Evolutionary conservation across 1,284 basidiomycete species (phyloP).

Genomic region (Rhodofomes roseus): DNA sequence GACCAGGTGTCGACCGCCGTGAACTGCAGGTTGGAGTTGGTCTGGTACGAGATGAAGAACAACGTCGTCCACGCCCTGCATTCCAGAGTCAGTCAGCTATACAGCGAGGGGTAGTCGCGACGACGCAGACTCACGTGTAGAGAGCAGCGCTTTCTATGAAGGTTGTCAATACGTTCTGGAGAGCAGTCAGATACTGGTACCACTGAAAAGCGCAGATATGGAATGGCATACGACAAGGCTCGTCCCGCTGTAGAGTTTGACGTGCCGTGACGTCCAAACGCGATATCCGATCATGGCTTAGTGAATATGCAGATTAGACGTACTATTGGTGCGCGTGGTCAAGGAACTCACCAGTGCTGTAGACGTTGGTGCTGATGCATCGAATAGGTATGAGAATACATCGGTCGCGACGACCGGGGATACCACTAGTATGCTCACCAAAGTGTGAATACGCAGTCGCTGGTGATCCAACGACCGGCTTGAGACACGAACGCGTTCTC

Average conservation of each 20-base stretch:
- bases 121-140: background rate
- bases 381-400: background rate
- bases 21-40: conserved; percentile 1
- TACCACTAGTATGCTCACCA: conserved; percentile 1
- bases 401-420: too few relatives aligned
- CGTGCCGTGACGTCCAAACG: background rate
- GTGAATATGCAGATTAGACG: background rate
- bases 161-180: background rate
- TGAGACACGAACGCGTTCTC: conserved; percentile 14
- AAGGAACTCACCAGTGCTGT: background rate
- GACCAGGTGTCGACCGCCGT: background rate
- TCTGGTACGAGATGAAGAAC: conserved; percentile 2
- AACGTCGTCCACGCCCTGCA: background rate
- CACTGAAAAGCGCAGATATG: too few relatives aligned
- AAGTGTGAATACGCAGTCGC: conserved; percentile 3
- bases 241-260: background rate
- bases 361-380: conserved; percentile 2
- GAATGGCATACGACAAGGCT: background rate
- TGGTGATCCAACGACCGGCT: conserved; percentile 12
- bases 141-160: conserved; percentile 6
- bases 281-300: conserved; percentile 1
- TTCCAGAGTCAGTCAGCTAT: background rate
- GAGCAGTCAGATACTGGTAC: background rate
- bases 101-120: background rate
- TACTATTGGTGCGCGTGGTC: too few relatives aligned